A percentile compares a stretch with the other conserved stretches of the same genome.
phyloP scores from a whole-genome alignment of 2,329 filamentous ascomycete species.

The Cryphonectria nitschkei region DNA sequence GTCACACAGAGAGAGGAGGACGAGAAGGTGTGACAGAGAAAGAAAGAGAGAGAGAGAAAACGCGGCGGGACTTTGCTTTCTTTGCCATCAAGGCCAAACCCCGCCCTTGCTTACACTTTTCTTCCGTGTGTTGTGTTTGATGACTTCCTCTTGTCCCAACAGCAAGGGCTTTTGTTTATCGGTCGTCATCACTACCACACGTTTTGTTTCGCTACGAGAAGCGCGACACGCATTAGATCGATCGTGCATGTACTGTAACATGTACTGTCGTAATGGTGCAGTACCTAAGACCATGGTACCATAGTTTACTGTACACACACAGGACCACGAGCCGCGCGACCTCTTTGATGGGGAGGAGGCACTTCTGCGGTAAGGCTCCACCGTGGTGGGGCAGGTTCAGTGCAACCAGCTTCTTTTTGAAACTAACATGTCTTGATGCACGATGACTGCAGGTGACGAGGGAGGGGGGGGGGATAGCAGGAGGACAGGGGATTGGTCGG shows the following conservation, averaged over 20 bases:
- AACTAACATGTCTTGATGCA: constrained; percentile 2
- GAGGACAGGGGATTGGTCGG: not conserved
- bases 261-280: too few relatives aligned
- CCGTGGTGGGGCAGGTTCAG: not conserved
- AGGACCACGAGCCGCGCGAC: not conserved
- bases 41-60: not conserved
- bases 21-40: too few relatives aligned
- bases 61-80: not conserved
- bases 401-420: not conserved
- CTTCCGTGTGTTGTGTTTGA: not conserved
- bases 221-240: not conserved
- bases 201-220: not conserved
- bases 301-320: not conserved
- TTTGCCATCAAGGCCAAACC: not conserved
- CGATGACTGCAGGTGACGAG: constrained; percentile 6
- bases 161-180: not conserved
- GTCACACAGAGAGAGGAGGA: not conserved
- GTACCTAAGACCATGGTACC: too few relatives aligned
- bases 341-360: not conserved
- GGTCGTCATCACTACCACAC: not conserved
- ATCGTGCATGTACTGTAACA: not conserved
- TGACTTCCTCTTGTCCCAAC: not conserved
- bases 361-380: too few relatives aligned
- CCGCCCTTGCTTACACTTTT: not conserved
- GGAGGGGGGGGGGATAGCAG: too few relatives aligned